Percentiles rank a stretch among this genome's conserved stretches.
phyloP scores from a whole-genome alignment of 2,329 filamentous ascomycete species.

The Neonectria hederae region DNA sequence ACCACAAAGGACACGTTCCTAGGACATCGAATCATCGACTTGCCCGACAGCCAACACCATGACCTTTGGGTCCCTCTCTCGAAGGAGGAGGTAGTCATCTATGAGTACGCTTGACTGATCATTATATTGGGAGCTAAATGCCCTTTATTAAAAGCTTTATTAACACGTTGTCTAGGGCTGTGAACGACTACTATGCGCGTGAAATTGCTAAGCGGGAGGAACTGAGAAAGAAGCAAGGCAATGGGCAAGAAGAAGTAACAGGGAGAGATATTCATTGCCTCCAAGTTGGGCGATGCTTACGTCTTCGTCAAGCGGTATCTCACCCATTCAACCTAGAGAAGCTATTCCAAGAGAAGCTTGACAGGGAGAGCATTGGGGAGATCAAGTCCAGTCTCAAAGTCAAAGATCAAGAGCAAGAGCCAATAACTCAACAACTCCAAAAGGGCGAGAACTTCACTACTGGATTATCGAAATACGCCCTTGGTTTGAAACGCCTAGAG shows the following conservation, averaged over 20 bases:
- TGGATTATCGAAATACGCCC: conserved; percentile 17
- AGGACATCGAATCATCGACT: conserved; percentile 36
- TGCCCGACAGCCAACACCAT: conserved; percentile 28
- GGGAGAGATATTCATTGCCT: neutral
- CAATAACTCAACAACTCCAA: conserved; percentile 23
- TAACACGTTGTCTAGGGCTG: neutral
- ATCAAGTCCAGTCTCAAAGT: neutral
- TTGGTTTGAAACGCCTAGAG: conserved; percentile 26
- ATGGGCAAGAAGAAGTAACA: too few relatives aligned
- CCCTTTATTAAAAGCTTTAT: neutral
- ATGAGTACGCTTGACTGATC: conserved; percentile 31
- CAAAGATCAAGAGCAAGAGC: neutral
- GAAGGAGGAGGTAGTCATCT: conserved; percentile 38
- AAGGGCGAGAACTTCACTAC: neutral
- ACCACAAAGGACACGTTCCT: conserved; percentile 43
- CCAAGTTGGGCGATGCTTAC: neutral
- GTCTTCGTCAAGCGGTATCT: conserved; percentile 37
- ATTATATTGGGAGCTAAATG: too few relatives aligned
- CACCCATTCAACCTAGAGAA: conserved; percentile 45
- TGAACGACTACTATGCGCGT: neutral
- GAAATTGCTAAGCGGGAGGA: neutral
- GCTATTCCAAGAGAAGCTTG: conserved; percentile 24
- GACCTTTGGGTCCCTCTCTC: conserved; percentile 41
- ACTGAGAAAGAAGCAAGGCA: neutral
- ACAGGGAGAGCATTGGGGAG: neutral